Evolutionary conservation across 176 grass and related monocot genomes (phyloP).

Genomic region (Metroxylon sagu): DNA sequence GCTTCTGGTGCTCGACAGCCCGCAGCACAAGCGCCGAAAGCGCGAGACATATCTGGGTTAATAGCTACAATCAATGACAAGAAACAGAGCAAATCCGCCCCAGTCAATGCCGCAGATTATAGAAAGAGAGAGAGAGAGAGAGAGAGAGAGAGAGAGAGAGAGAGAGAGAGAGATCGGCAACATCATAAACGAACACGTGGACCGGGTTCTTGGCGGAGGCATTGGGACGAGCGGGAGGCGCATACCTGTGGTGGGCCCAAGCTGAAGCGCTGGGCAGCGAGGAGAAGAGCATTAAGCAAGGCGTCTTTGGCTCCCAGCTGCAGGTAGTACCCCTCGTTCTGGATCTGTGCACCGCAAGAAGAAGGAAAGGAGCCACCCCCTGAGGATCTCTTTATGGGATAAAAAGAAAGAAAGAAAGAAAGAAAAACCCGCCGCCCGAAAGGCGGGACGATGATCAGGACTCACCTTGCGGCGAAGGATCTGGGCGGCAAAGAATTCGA

Average conservation of each 20-base stretch:
- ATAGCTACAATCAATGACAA: conserved; percentile 24
- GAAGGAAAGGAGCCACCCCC: background rate
- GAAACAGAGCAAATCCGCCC: conserved; percentile 1
- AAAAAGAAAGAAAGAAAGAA: background rate
- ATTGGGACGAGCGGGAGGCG: background rate
- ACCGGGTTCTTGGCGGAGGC: too few species aligned
- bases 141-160: background rate
- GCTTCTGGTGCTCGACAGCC: conserved; percentile 34
- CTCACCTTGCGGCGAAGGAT: conserved; percentile 52
- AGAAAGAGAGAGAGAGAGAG: background rate
- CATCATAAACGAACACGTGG: too few species aligned
- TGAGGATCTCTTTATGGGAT: background rate
- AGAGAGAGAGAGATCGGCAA: too few species aligned
- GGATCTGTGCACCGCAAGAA: conserved; percentile 21
- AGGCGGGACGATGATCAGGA: background rate
- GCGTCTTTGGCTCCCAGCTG: conserved; percentile 25
- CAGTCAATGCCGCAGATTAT: background rate
- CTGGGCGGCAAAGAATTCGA: conserved; percentile 54
- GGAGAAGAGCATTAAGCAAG: conserved; percentile 61
- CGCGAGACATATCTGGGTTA: conserved; percentile 89
- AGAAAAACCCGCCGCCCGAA: too few species aligned
- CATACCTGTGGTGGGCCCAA: conserved; percentile 39
- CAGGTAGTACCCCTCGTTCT: conserved; percentile 37
- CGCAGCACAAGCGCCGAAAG: conserved; percentile 56
- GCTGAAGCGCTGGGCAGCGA: conserved; percentile 58